Percentiles rank a stretch among this genome's conserved stretches.
phyloP scores from a whole-genome alignment of 495 filamentous ascomycete genomes.

The Immersiella caudata region DNA sequence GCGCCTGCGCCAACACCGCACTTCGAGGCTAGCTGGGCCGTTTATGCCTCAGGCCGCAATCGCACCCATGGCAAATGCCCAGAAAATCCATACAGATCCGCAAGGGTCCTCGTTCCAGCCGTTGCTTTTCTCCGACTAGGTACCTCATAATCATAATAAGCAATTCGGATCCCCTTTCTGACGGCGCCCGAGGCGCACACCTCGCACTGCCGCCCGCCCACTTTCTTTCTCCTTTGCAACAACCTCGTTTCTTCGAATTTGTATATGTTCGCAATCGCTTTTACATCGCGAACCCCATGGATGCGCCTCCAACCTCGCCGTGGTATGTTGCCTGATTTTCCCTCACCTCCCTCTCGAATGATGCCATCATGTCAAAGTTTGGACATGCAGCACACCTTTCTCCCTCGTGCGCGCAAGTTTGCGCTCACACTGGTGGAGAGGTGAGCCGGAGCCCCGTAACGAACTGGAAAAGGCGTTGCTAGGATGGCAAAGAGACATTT shows the following conservation, averaged over 20 bases:
- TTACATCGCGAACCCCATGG: neutral
- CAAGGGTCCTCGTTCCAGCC: neutral
- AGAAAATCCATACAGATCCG: constrained; percentile 7
- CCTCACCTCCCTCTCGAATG: neutral
- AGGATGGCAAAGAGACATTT: too few species aligned
- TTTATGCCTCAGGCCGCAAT: constrained; percentile 2
- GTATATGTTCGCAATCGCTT: neutral
- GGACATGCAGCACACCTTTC: too few species aligned
- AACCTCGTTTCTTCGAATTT: neutral
- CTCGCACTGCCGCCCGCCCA: neutral
- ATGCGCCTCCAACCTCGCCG: neutral
- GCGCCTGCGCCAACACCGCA: neutral
- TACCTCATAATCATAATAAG: constrained; percentile 19
- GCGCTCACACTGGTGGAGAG: too few species aligned
- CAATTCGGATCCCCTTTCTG: constrained; percentile 11
- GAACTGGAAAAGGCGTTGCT: too few species aligned
- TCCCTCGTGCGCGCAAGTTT: too few species aligned
- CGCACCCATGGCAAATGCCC: neutral
- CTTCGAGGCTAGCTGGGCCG: neutral
- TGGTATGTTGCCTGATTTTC: neutral
- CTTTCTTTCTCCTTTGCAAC: neutral
- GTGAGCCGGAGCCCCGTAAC: too few species aligned
- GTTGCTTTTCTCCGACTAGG: constrained; percentile 16
- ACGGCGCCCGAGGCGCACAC: neutral
- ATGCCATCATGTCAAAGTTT: too few species aligned